phyloP scores from a whole-genome alignment of 2,329 filamentous ascomycete species.

The Colletotrichum neosansevieriae region DNA sequence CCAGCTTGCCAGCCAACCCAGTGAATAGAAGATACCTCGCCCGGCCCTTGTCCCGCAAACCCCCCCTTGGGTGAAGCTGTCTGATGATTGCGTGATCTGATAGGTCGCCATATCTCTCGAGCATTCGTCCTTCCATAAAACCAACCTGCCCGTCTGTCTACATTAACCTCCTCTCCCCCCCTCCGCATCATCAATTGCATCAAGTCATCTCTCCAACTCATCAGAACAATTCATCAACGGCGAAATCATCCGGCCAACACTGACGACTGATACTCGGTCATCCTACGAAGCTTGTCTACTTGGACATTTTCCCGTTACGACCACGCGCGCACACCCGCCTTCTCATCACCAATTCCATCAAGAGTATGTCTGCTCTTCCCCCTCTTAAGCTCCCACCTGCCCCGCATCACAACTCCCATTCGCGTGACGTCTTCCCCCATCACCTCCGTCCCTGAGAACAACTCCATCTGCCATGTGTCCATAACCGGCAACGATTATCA shows the following conservation, averaged over 20 bases:
- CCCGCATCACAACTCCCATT: constrained; percentile 23
- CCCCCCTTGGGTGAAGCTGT: constrained; percentile 36
- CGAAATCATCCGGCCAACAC: constrained; percentile 7
- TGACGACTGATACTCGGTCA: background rate
- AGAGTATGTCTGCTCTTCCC: constrained; percentile 39
- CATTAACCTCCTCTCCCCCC: constrained; percentile 24
- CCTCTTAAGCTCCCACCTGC: constrained; percentile 13
- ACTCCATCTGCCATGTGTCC: background rate
- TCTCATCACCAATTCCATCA: constrained; percentile 18
- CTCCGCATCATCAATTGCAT: constrained; percentile 9
- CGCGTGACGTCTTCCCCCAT: constrained; percentile 28
- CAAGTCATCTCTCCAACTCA: constrained; percentile 18
- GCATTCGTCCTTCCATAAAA: constrained; percentile 35
- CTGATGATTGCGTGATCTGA: constrained; percentile 42
- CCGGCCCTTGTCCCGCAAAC: constrained; percentile 10
- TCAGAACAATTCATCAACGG: constrained; percentile 31
- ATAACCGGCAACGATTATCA: background rate
- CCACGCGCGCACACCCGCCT: constrained; percentile 5
- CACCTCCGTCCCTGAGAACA: background rate
- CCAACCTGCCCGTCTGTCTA: constrained; percentile 32
- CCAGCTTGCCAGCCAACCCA: constrained; percentile 4
- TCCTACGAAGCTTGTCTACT: background rate
- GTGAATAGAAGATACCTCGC: background rate
- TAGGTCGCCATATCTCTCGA: constrained; percentile 36
- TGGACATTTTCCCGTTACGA: background rate